Conservation (phyloP, 345 rosid genomes). For the Euphorbia lathyris region DNA sequence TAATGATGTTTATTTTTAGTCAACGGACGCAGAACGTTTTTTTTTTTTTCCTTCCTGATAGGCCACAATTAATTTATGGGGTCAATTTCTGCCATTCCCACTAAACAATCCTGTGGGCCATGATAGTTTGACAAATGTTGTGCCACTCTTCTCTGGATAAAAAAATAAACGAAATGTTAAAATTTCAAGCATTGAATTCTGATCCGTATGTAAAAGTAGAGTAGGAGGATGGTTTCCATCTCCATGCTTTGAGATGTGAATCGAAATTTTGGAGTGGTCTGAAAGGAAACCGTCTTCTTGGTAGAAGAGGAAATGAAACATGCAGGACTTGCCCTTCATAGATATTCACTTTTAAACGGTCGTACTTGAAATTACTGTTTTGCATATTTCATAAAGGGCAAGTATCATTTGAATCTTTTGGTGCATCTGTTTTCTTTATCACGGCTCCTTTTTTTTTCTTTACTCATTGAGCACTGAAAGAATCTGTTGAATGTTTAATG, state of each 20-base stretch:
- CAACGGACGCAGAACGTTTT: neutral
- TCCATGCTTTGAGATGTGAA: conserved; percentile 1
- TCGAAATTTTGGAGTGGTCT: conserved; percentile 4
- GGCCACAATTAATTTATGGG: neutral
- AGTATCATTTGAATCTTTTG: neutral
- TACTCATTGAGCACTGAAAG: neutral
- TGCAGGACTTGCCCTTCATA: neutral
- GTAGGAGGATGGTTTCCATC: neutral
- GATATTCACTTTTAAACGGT: neutral
- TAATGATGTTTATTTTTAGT: neutral
- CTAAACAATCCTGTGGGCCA: neutral
- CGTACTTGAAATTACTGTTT: neutral
- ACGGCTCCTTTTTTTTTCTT: neutral
- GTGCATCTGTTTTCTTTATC: neutral
- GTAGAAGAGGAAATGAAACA: neutral
- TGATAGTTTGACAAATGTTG: neutral
- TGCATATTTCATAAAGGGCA: neutral
- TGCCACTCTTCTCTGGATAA: neutral
- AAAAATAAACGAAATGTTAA: neutral
- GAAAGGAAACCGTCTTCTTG: neutral
- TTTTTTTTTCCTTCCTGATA: too few species aligned
- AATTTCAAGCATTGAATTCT: neutral
- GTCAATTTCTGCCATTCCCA: neutral
- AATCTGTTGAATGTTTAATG: neutral
- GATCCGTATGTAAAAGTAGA: neutral